Base-by-base conservation (phyloP, 768 basidiomycete species). In the Albatrellus ellisii region DNA sequence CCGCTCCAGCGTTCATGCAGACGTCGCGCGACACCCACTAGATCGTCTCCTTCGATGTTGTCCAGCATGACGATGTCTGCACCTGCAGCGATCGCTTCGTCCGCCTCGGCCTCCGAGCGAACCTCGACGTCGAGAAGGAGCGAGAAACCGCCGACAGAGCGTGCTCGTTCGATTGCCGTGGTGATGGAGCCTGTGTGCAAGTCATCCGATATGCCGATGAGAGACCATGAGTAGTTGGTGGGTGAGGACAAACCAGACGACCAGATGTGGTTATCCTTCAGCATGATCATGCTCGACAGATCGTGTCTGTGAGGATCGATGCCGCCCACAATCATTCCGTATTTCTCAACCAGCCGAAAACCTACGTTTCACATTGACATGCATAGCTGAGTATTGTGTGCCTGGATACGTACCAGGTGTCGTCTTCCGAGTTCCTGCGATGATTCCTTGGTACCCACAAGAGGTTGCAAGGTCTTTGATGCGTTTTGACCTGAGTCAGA, bases 221-320 rank as follows among this genome's bases (percentile, higher is more conserved):
- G n/a, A n/a, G n/a, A n/a, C n/a, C n/a, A n/a, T n/a, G n/a, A n/a
- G n/a, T n/a, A n/a, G n/a, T n/a, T n/a, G n/a, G 27, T 36, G 25
- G 6, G 20, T 21, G 24, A 3, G n/a, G 20, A 41, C 69, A 46
- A 55, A 80, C 91, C 91, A 32, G 80, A 85, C 3, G 91, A 94
- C 92, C 91, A 97, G 56, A 98, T 87, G 57, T 99, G 95, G 58
- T 99, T 99, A 54, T 99, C 95, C 62, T 98, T 98, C 54, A 99
- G 75, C 95, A 99, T 99, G 56, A 99, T 92, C 95, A 99, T 98
- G 57, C 85, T 87, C 22, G 87, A 91, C n/a, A 98, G 70, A 59
- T 98, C 92, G 51, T 95, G 82, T 18, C 95, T 76, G 65, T 99
- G 95, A 7, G 87, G 66, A 57, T 99, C 94, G 52, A 97, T 83